A percentile compares a stretch with the other conserved stretches of the same genome.
These are phyloP conservation scores for Nicotiana paniculata DNA, from an alignment of 257 asterid genomes.

Conservation along the genomic window DNA sequence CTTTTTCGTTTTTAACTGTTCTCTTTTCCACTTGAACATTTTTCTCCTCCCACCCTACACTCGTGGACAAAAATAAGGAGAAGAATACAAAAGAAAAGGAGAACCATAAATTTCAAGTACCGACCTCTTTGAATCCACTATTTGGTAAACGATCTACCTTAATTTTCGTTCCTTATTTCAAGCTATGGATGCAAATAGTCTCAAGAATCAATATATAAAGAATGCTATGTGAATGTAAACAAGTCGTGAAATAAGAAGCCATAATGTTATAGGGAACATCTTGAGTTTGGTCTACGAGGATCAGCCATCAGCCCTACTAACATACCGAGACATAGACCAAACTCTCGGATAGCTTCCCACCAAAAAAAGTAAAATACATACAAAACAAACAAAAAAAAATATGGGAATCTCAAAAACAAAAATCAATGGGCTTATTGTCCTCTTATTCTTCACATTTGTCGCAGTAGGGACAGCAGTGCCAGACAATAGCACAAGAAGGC, in stretches of 20 bases:
- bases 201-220: not conserved
- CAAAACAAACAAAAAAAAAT: not conserved
- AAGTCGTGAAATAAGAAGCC: not conserved
- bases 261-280: not conserved
- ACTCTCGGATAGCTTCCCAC: not conserved
- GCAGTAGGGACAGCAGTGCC: not conserved
- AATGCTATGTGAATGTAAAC: not conserved
- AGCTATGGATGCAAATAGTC: not conserved
- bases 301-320: not conserved
- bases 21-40: not conserved
- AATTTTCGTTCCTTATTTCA: not conserved
- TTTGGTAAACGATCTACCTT: not conserved
- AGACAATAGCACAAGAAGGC: slow-evolving; percentile 39
- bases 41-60: too few species aligned
- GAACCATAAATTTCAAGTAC: not conserved
- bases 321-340: slow-evolving; percentile 1
- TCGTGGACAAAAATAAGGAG: not conserved
- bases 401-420: not conserved
- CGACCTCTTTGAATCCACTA: not conserved
- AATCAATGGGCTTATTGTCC: not conserved
- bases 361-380: not conserved
- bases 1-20: too few species aligned
- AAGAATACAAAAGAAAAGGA: not conserved
- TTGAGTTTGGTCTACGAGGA: slow-evolving; percentile 5
- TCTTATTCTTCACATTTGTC: not conserved